Percentiles rank a stretch among this genome's conserved stretches.
These are phyloP conservation scores for Fallopia convolvulus DNA, from an alignment of 148 eudicot species.

Conservation along the genomic window DNA sequence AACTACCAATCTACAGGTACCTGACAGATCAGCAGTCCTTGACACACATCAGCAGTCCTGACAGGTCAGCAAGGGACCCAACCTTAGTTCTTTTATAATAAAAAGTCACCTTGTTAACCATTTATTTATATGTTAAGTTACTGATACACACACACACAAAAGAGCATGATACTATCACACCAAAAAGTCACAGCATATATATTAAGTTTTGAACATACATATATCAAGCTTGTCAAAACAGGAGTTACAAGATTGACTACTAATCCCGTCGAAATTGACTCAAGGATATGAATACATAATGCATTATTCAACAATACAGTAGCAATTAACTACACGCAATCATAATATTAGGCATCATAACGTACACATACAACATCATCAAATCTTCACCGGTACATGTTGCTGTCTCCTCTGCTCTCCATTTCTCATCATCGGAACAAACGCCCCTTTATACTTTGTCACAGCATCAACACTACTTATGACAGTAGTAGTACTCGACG, in stretches of 20 bases:
- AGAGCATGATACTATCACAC: too few species aligned
- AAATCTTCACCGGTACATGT: neutral
- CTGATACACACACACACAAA: too few species aligned
- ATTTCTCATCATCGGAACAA: neutral
- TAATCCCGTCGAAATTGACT: neutral
- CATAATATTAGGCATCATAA: neutral
- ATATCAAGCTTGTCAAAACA: neutral
- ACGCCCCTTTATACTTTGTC: constrained; percentile 1
- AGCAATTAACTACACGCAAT: neutral
- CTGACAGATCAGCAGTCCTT: constrained; percentile 43
- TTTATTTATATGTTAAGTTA: neutral
- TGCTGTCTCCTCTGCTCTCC: neutral
- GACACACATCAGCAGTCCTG: constrained; percentile 44
- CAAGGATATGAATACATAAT: neutral
- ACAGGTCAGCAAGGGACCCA: constrained; percentile 41
- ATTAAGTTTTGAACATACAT: too few species aligned
- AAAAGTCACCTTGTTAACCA: too few species aligned
- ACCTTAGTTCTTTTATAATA: neutral
- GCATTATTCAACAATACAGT: neutral
- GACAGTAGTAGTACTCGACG: neutral
- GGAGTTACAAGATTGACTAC: neutral
- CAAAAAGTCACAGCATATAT: too few species aligned
- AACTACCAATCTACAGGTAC: too few species aligned
- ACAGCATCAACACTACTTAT: constrained; percentile 6
- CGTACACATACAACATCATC: neutral